Base-by-base conservation (phyloP, 805 yeast genomes). In the Ogataea degrootiae region DNA sequence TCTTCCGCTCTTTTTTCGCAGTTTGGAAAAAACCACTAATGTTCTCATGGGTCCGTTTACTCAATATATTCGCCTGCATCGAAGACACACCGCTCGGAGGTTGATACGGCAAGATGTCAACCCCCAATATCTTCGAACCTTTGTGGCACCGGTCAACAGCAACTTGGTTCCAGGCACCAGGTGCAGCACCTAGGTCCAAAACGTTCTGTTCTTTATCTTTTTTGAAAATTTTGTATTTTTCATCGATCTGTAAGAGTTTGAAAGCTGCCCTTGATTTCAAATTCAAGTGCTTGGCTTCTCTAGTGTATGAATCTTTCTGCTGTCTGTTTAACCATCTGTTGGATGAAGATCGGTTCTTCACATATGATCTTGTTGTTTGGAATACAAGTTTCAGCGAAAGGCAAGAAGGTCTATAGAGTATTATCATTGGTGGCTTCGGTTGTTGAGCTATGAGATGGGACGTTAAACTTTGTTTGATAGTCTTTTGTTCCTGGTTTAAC, bases 101-200 rank as follows among this genome's bases (percentile, higher is more conserved):
- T 16, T 76, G 73, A 44, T 83, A 78, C 7, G 87, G 85, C 19
- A 92, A 71, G 34, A 94, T 73, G 66, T 94, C 97, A 11, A 90
- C 87, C 5, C 97, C 97, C 12, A 89, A 61, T 4, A 89, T 79
- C 19, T 73, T 69, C 0, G 89, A 84, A 2, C 68, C 60, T 1
- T 75, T 74, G 17, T 64, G 59, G 1, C 81, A 73, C 46, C 76
- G 63, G 45, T 77, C 78, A 8, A 76, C 67, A 0, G 92, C 91
- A 1, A 88, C 91, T 61, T 89, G 96, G 8, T 92, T 79, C 97
- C 97, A 89, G 3, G 96, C 90, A 0, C 97, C 97, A 0, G 97
- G 97, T 0, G 96, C 96, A 63, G 82, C 90, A 0, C 97, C 96
- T 41, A 94, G 69, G 68, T 94, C 99, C 5, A 94, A 80, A 0